Evolutionary conservation across 768 basidiomycete species (phyloP), one percentile per base, ranked within the genome.

Genomic region (Gymnopilus dilepis): DNA sequence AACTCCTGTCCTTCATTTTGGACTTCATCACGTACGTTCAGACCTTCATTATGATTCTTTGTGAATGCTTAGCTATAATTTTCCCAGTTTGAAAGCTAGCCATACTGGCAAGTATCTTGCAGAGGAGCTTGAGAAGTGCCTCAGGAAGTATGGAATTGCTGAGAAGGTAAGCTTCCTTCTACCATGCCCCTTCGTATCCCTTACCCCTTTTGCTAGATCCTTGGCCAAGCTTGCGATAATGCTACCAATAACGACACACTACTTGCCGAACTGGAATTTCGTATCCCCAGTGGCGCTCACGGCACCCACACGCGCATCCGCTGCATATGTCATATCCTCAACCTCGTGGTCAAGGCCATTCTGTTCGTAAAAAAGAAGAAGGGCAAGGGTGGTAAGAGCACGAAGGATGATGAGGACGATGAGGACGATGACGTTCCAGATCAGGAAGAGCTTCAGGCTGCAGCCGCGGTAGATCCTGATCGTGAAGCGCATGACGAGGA

Each of bases 101-200:
- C 60, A 61, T 19, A 61, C 55, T 7, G 60, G 60, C 13, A 33
- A 19, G 17, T 56, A 61, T 51, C 42, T 61, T 6, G 60, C 55
- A 2, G 60, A 33, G 4, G 31, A 33, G 2, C 38, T 61, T 22
- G 54, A 54, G 6, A 55, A 61, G 22, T 50, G 47, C 56, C 28
- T 24, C 2, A 11, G 66, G 0, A 62, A 71, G 0, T 77, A 69
- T 58, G 64, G 70, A 0, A 68, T 79, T 6, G 45, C 62, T 9
- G 48, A 72, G 22, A 77, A 77, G 72, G 74, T 74, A 12, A 28
- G 56, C 15, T 33, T 3, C 19, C 6, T 4, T 19, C 3, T 24
- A 50, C 41, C 15, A 22, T 43, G 41, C 6, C 6, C 41, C 19
- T 24, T 17, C 12, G 15, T 30, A 22, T 34, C 28, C 58, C 26